phyloP scores from a whole-genome alignment of 495 filamentous ascomycete species.

The Penicillium waksmanii region DNA sequence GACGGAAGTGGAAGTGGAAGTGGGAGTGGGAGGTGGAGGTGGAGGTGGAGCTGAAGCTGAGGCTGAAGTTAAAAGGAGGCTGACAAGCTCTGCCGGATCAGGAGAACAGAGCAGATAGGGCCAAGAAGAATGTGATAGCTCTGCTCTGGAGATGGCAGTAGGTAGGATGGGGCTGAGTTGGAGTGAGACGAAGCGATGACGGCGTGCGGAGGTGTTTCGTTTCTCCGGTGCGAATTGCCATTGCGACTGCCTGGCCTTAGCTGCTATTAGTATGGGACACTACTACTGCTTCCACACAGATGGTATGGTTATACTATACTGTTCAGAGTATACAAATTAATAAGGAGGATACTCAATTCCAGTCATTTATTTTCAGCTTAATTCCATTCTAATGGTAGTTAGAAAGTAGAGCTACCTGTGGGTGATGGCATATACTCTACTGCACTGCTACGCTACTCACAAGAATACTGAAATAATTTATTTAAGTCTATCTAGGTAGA shows the following conservation, averaged over 20 bases:
- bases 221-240: constrained; percentile 26
- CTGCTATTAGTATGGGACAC: background rate
- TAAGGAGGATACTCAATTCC: no score
- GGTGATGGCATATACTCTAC: no score
- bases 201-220: constrained; percentile 30
- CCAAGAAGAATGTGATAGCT: background rate
- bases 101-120: background rate
- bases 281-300: no score
- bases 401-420: no score
- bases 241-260: background rate
- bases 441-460: no score
- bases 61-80: background rate
- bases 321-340: no score
- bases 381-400: no score
- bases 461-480: no score
- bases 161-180: constrained; percentile 7
- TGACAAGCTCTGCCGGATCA: background rate
- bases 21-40: background rate
- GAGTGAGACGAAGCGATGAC: constrained; percentile 25
- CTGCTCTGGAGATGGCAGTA: background rate
- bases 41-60: background rate
- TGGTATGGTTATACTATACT: background rate
- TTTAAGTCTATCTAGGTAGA: no score
- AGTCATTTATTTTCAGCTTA: no score
- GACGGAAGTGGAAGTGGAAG: constrained; percentile 6